phyloP scores from a whole-genome alignment of 2,329 filamentous ascomycete species.

The Lomentospora prolificans region DNA sequence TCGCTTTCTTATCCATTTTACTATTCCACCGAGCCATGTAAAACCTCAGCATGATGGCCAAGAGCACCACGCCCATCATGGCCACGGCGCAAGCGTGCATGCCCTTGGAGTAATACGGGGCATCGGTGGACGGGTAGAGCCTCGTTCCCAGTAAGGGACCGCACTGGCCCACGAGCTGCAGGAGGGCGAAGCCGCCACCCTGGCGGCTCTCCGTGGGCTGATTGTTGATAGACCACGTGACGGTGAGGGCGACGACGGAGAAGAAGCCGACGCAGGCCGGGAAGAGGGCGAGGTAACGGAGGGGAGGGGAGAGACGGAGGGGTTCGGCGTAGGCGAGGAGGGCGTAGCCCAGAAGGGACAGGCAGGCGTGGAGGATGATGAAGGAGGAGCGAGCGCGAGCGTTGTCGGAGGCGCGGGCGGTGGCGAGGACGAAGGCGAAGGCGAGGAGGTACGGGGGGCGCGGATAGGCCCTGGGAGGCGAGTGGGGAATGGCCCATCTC shows the following conservation, averaged over 20 bases:
- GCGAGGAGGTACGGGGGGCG: constrained; percentile 70
- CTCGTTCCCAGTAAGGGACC: constrained; percentile 63
- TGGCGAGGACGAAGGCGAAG: constrained; percentile 62
- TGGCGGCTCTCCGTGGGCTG: constrained; percentile 59
- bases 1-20: constrained; percentile 25
- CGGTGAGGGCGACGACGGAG: constrained; percentile 70
- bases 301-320: constrained; percentile 29
- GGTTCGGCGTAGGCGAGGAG: constrained; percentile 50
- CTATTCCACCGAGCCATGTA: constrained; percentile 43
- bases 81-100: constrained; percentile 54
- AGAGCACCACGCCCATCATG: constrained; percentile 49
- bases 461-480: constrained; percentile 65
- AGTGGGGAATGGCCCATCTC: constrained; percentile 64
- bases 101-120: constrained; percentile 51
- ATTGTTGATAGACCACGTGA: constrained; percentile 86
- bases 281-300: constrained; percentile 67
- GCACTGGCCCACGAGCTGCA: constrained; percentile 75
- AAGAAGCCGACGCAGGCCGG: constrained; percentile 76
- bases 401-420: constrained; percentile 63
- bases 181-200: constrained; percentile 66
- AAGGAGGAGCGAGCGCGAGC: constrained; percentile 51
- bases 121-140: constrained; percentile 51
- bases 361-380: constrained; percentile 58
- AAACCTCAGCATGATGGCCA: constrained; percentile 45
- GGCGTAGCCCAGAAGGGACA: constrained; percentile 52